Evolutionary conservation across 129 eudicot species (phyloP).

Genomic region (Glebionis coronaria): DNA sequence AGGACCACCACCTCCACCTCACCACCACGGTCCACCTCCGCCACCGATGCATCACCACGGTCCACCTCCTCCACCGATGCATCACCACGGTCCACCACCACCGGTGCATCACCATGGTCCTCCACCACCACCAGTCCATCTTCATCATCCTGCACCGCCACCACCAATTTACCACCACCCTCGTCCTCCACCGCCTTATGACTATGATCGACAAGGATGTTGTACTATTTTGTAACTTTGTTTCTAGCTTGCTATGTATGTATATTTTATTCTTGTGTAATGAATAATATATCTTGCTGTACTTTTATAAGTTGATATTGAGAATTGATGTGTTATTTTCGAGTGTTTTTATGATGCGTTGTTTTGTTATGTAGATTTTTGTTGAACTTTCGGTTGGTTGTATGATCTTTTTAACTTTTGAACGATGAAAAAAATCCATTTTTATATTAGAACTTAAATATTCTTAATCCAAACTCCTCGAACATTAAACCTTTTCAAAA

Average conservation of each 20-base stretch:
- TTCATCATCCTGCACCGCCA: neutral
- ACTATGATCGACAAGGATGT: neutral
- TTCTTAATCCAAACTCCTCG: too few relatives aligned
- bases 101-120: neutral
- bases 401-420: too few relatives aligned
- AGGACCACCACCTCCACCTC: too few relatives aligned
- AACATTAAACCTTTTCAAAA: too few relatives aligned
- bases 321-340: too few relatives aligned
- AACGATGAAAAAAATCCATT: too few relatives aligned
- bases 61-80: neutral
- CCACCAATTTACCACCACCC: neutral
- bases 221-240: constrained; percentile 10
- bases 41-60: constrained; percentile 1
- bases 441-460: too few relatives aligned
- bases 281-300: neutral
- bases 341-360: too few relatives aligned
- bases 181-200: neutral
- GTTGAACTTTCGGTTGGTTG: too few relatives aligned
- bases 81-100: neutral
- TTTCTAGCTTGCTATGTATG: neutral
- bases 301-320: too few relatives aligned
- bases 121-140: neutral
- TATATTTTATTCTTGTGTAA: neutral
- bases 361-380: too few relatives aligned
- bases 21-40: neutral